Base-by-base conservation (phyloP, 257 asterid species). In the Apocynum venetum region DNA sequence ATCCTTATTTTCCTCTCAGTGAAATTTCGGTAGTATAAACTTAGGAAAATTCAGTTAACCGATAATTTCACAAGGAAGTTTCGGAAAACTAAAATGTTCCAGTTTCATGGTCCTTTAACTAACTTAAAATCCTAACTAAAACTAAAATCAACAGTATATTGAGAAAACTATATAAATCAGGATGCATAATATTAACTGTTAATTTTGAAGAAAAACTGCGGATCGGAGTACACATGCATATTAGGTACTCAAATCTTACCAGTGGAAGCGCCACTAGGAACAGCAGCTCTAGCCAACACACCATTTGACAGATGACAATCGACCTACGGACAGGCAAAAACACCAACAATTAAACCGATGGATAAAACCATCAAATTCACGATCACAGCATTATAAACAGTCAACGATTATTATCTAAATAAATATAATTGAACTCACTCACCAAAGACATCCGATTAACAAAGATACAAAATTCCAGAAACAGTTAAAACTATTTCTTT, bases 251-350 rank as follows among this genome's bases (percentile, higher is more conserved):
- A 78, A 84, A 83, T 81, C 84, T 84, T 84, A 93, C 98, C 98
- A 0, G 98, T 93, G 71, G 98, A 93, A 81, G 98, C 98, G 47
- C 98, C 98, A 48, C 98, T 93, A 10, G 97, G 97, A 77, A 91
- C 98, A 75, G 98, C 97, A 38, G 97, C 98, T 85, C 98, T 90
- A 5, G 93, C 92, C 17, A 64, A 84, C 44, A 72, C 2, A 63
- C 93, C 96, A 70, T 88, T 85, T 10, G 97, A 87, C 15, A 87
- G 85, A 84, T 38, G 78, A 19, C 86, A 84, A 83, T 94, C 98
- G 73, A 90, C 98, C 98, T 94, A 78, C 66, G 79, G 2, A 76
- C 36, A 69, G 2, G 31, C 48, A 67, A 40, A 51, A 13, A 35
- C 13, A 7, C n/a, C 73, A 15, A 53, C n/a, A 72, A 53, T 51